Evolutionary conservation across 202 grass and related monocot genomes (phyloP), one percentile per base, ranked within the genome.

Genomic region (Saccharum hybrid): DNA sequence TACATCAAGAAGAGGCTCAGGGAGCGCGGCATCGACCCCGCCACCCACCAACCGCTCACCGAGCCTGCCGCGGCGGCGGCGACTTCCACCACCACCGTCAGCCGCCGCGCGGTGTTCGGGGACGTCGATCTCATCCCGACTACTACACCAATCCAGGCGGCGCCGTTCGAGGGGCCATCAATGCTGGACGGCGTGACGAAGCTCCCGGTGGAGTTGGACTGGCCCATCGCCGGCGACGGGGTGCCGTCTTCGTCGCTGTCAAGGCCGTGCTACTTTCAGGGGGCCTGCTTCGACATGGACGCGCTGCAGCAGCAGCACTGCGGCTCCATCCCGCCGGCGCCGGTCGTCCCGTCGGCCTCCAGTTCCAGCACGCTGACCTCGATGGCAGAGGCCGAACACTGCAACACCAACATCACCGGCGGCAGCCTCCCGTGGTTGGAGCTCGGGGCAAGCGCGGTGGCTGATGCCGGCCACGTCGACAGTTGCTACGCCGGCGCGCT

Each of bases 1-100:
- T 91, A 84, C 85, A 77, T 91, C 85, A 91, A 88, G 85, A 91
- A 91, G 85, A 77, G 71, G 48, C 89, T 91, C 68, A 60, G 81
- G 81, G 84, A 88, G 60, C 81, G 81, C 30, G 89, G 89, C 85
- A 91, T 91, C 60, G 89, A 91, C 77, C 89, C 89, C 16, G 59
- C 70, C n/a, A 91, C 85, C 38, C 89, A 91, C 81, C 76, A 88
- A 49, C 81, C 85, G 33, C 81, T 91, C 66, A 11, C 66, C 28
- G 77, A 72, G 1, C 7, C 59, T 23, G 56, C 52, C 19, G 7
- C 8, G n/a, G 2, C n/a, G 1, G 0, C 7, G 8, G 2, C 33
- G 40, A 1, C 12, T 0, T 7, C 10, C n/a, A 6, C 46, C 14
- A 7, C 82, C 3, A 7, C 3, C 7, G 3, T 63, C 33, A 56